phyloP scores from a whole-genome alignment of 768 basidiomycete species.

The Lyophyllum decastes region DNA sequence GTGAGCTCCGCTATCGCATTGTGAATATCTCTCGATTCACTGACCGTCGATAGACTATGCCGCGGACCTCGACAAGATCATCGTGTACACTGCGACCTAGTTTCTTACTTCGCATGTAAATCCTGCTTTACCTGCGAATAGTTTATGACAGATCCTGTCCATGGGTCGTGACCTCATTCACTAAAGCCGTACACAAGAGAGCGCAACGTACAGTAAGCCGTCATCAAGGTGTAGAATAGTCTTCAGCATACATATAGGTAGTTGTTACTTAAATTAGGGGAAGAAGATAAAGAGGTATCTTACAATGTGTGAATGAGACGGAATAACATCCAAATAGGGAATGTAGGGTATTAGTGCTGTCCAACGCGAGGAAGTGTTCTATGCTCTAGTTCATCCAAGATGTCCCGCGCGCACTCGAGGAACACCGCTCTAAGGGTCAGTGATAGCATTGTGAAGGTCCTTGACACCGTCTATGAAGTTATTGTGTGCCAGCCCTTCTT shows the following conservation, averaged over 20 bases:
- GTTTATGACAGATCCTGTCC: too few relatives aligned
- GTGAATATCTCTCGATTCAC: not conserved
- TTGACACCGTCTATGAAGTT: slow-evolving; percentile 7
- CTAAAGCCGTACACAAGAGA: not conserved
- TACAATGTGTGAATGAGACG: not conserved
- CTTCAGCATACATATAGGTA: slow-evolving; percentile 1
- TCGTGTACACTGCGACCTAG: slow-evolving; percentile 49
- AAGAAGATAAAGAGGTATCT: slow-evolving; percentile 2
- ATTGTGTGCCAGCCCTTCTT: slow-evolving; percentile 57
- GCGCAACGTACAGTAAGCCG: not conserved
- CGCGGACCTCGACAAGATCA: slow-evolving; percentile 60
- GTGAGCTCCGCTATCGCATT: slow-evolving; percentile 32
- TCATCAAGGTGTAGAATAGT: not conserved
- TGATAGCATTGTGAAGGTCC: not conserved
- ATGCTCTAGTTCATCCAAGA: not conserved
- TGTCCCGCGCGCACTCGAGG: not conserved
- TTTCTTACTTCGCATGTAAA: not conserved
- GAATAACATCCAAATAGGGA: not conserved
- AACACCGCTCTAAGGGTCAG: not conserved
- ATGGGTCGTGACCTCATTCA: not conserved
- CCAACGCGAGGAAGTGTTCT: not conserved
- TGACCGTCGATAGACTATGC: slow-evolving; percentile 44
- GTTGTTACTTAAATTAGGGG: slow-evolving; percentile 8
- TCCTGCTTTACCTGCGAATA: not conserved
- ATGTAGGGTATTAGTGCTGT: slow-evolving; percentile 1